Evolutionary conservation across 257 asterid genomes (phyloP).

Genomic region (Nicotiana paniculata): DNA sequence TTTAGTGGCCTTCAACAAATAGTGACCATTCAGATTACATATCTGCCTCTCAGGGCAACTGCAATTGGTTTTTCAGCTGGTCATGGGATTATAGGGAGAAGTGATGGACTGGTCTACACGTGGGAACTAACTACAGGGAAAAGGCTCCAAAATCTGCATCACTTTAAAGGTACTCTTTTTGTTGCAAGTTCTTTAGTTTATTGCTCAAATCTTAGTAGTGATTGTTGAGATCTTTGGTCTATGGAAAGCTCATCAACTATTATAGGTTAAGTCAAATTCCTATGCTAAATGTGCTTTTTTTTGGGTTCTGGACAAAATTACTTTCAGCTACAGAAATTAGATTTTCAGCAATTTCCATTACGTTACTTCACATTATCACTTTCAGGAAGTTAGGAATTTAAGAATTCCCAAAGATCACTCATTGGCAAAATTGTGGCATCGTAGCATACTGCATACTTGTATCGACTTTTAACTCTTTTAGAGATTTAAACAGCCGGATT

Average conservation of each 20-base stretch:
- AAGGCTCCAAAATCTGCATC: constrained; percentile 53
- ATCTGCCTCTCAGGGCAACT: constrained; percentile 43
- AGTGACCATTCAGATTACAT: neutral
- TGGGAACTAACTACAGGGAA: constrained; percentile 88
- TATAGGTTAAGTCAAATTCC: neutral
- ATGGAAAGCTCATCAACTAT: neutral
- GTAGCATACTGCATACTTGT: neutral
- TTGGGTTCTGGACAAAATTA: neutral
- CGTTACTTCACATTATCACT: neutral
- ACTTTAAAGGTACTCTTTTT: constrained; percentile 50
- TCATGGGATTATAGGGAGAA: constrained; percentile 76
- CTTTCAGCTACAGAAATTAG: neutral
- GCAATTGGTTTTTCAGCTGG: constrained; percentile 54
- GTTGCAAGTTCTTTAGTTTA: neutral
- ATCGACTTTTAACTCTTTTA: neutral
- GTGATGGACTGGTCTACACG: constrained; percentile 60
- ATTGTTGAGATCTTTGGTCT: neutral
- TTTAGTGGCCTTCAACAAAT: neutral
- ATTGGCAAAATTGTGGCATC: neutral
- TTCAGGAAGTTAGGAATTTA: neutral
- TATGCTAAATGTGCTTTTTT: neutral
- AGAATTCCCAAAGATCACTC: neutral
- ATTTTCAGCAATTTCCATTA: neutral
- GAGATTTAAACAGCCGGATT: neutral
- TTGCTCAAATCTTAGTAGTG: neutral